Evolutionary conservation across 78 protist genomes (phyloP), one percentile per base, ranked within the genome.

Genomic region (Dictyostelium purpureum): DNA sequence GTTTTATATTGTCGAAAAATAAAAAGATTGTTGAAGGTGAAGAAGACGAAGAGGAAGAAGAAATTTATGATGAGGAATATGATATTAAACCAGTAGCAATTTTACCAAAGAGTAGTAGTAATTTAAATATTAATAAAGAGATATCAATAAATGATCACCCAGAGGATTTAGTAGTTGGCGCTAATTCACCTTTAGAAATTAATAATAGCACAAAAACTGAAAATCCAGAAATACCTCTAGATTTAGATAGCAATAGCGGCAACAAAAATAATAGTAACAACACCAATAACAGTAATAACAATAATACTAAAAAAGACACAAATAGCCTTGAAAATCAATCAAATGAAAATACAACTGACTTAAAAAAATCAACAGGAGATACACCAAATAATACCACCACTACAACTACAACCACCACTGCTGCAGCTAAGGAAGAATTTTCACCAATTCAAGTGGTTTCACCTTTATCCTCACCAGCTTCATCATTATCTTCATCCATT

Each of bases 31-130:
- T 82, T 38, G 37, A 33, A 59, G 90, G 90, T 12, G 90, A 82
- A 28, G 90, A 82, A 2, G 90, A 82, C 40, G 90, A 82, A 28
- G 90, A 82, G 2, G 90, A 82, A 24, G 90, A 82, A 16, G 61
- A 57, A 26, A 26, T 61, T 42, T 43, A 81, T 67, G 78, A 51
- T 65, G 51, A 81, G 1, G 14, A 76, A 26, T 19, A 35, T 52
- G 56, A 76, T 35, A 37, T 52, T 74, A 12, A 37, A 37, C 26
- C 40, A 16, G 33, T 26, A 47, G 26, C 16, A 14, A 12, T 26
- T 35, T 4, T 42, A 38, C 11, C 18, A 16, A 26, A 40, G 45
- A 73, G 54, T 45, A 16, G 45, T 16, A 45, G n/a, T 28, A 45
- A 45, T 45, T 7, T 26, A 47, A 73, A 52, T 35, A 7, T 35